A percentile compares a stretch with the other conserved stretches of the same genome.
Conservation (phyloP, 495 filamentous ascomycete species). For the Penicillium antarcticum region DNA sequence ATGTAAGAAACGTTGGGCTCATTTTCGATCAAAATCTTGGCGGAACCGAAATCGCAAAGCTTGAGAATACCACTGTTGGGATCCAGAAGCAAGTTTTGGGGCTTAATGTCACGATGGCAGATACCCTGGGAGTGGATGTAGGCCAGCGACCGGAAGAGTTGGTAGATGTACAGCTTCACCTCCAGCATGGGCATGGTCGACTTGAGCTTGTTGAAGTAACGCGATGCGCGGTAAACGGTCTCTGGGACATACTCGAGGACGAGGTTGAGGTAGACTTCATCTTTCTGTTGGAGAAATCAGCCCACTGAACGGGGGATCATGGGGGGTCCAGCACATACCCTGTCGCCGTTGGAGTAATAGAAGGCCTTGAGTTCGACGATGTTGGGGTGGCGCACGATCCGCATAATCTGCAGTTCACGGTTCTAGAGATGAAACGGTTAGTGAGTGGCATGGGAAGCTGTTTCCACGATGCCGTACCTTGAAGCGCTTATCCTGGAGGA, state of each 20-base stretch:
- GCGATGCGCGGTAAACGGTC: conserved; percentile 96
- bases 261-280: conserved; percentile 98
- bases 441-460: neutral
- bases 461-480: conserved; percentile 59
- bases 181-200: conserved; percentile 98
- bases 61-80: conserved; percentile 88
- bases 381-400: conserved; percentile 97
- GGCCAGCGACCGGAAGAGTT: conserved; percentile 95
- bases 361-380: conserved; percentile 99
- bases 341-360: conserved; percentile 98
- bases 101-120: conserved; percentile 99
- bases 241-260: conserved; percentile 98
- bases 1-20: conserved; percentile 99
- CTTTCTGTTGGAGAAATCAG: conserved; percentile 63
- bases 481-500: conserved; percentile 98
- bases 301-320: conserved; percentile 1
- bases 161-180: conserved; percentile 99
- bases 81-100: conserved; percentile 93
- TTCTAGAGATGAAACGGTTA: conserved; percentile 64
- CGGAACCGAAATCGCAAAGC: conserved; percentile 97
- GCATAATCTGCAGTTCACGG: conserved; percentile 98
- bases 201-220: conserved; percentile 99
- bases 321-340: conserved; percentile 58
- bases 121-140: conserved; percentile 99
- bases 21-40: conserved; percentile 98